These are phyloP conservation scores for Elsinoe perseae DNA, from an alignment of 2,329 filamentous ascomycete species.

Conservation along the genomic window DNA sequence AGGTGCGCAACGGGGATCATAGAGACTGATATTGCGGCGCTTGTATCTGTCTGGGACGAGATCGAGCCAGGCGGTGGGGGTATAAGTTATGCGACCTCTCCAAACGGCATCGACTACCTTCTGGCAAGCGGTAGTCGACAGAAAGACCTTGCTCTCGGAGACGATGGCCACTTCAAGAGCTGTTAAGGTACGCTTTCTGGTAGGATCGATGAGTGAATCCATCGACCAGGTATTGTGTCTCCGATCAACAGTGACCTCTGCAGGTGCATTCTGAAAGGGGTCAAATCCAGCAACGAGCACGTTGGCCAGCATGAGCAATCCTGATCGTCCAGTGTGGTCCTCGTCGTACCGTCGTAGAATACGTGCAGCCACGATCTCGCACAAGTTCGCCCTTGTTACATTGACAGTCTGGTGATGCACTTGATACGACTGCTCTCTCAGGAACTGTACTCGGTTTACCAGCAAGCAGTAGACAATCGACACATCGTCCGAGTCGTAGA, in stretches of 20 bases:
- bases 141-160: slow-evolving; percentile 70
- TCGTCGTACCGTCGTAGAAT: slow-evolving; percentile 73
- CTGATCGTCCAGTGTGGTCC: slow-evolving; percentile 61
- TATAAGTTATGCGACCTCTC: slow-evolving; percentile 71
- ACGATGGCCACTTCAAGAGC: slow-evolving; percentile 77
- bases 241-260: slow-evolving; percentile 54
- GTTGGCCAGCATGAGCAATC: slow-evolving; percentile 66
- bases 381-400: slow-evolving; percentile 67
- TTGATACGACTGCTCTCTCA: slow-evolving; percentile 67
- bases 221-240: slow-evolving; percentile 40
- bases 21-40: slow-evolving; percentile 70
- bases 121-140: slow-evolving; percentile 70
- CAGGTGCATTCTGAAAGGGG: slow-evolving; percentile 74
- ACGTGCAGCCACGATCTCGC: slow-evolving; percentile 70
- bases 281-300: slow-evolving; percentile 78
- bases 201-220: slow-evolving; percentile 34
- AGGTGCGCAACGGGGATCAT: slow-evolving; percentile 67
- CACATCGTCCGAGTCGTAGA: slow-evolving; percentile 71
- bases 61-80: slow-evolving; percentile 71
- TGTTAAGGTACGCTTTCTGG: slow-evolving; percentile 56
- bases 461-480: slow-evolving; percentile 79
- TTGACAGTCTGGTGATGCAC: slow-evolving; percentile 75
- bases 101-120: slow-evolving; percentile 79
- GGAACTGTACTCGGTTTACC: slow-evolving; percentile 72
- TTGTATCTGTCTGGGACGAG: slow-evolving; percentile 83